phyloP scores from a whole-genome alignment of 2,329 filamentous ascomycete genomes.

The Calonectria ilicicola region DNA sequence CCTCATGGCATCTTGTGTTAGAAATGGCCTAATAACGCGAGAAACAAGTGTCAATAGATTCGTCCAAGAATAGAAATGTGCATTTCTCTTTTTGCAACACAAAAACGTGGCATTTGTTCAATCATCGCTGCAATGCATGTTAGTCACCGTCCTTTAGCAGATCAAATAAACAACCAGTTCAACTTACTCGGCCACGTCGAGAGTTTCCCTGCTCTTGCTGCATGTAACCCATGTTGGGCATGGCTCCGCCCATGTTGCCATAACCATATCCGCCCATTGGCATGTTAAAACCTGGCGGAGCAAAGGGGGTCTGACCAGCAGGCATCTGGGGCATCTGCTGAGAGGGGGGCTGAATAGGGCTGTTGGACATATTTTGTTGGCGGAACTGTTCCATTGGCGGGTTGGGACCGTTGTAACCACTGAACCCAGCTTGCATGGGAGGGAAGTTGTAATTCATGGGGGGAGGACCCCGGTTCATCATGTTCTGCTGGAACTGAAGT shows the following conservation, averaged over 20 bases:
- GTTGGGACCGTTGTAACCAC: constrained; percentile 62
- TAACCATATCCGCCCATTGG: constrained; percentile 60
- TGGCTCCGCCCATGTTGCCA: constrained; percentile 56
- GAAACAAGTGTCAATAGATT: constrained; percentile 34
- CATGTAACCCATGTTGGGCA: constrained; percentile 63
- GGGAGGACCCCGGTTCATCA: constrained; percentile 65
- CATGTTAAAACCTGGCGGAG: constrained; percentile 64
- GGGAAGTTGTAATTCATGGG: constrained; percentile 70
- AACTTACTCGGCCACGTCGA: constrained; percentile 70
- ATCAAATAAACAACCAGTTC: constrained; percentile 17
- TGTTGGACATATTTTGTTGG: constrained; percentile 62
- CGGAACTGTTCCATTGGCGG: constrained; percentile 68
- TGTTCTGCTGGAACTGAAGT: constrained; percentile 69
- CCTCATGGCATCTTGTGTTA: constrained; percentile 36
- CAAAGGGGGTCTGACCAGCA: constrained; percentile 57
- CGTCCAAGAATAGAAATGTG: constrained; percentile 30
- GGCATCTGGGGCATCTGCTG: constrained; percentile 56
- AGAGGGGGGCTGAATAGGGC: constrained; percentile 61
- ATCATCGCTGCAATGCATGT: constrained; percentile 44
- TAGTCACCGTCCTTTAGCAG: constrained; percentile 33
- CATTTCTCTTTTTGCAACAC: constrained; percentile 15
- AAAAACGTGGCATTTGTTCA: constrained; percentile 23
- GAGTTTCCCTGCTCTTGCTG: constrained; percentile 67
- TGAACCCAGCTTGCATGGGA: constrained; percentile 66
- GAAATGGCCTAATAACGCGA: constrained; percentile 34